These are phyloP conservation scores for Quercus tomentella DNA, from an alignment of 331 rosid species.

Conservation along the genomic window DNA sequence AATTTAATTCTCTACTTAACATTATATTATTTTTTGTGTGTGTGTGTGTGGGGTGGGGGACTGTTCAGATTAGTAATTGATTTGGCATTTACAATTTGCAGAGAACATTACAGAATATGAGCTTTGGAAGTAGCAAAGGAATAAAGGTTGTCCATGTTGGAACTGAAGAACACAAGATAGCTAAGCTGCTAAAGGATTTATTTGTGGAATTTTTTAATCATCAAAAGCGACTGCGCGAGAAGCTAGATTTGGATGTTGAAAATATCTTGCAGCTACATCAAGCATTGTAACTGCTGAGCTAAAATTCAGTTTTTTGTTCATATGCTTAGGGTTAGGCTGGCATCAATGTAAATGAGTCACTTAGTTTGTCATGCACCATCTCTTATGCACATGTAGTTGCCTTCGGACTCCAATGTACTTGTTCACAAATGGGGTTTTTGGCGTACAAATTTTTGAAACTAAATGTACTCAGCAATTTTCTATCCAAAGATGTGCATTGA, in stretches of 20 bases:
- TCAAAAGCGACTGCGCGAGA: conserved; percentile 27
- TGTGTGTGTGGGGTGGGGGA: neutral
- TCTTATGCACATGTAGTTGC: too few species aligned
- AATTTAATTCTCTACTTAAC: neutral
- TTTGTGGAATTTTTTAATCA: conserved; percentile 35
- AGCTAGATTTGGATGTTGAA: conserved; percentile 34
- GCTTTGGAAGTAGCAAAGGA: neutral
- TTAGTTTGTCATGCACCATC: too few species aligned
- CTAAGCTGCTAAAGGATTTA: conserved; percentile 25
- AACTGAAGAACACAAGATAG: conserved; percentile 33
- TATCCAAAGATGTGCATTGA: too few species aligned
- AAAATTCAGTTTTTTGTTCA: neutral
- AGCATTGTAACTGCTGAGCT: neutral
- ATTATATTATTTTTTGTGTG: neutral
- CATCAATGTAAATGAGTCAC: too few species aligned
- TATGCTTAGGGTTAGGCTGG: neutral
- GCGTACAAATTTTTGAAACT: too few species aligned
- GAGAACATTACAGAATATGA: neutral
- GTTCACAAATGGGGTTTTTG: too few species aligned
- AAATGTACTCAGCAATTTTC: too few species aligned
- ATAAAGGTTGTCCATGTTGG: conserved; percentile 40
- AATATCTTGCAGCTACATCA: conserved; percentile 4
- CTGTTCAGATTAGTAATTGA: neutral
- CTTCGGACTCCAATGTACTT: too few species aligned
- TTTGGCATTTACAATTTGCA: conserved; percentile 26